phyloP scores from a whole-genome alignment of 768 basidiomycete species.

The Termitomyces sp. region DNA sequence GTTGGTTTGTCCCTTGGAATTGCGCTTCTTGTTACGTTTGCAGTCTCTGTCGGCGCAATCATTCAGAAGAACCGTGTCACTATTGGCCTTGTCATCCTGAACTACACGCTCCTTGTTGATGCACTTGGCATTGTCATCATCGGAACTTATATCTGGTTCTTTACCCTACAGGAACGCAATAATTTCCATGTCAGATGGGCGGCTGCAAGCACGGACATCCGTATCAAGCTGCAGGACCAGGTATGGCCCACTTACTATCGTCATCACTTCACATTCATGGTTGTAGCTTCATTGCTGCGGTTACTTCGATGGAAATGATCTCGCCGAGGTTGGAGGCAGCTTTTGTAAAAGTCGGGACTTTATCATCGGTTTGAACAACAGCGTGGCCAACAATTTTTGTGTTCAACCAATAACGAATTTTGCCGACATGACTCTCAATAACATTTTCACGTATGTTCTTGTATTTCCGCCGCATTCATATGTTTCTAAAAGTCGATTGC shows the following conservation, averaged over 20 bases:
- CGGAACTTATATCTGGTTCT: constrained; percentile 81
- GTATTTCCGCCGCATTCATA: neutral
- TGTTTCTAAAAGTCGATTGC: constrained; percentile 6
- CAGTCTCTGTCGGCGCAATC: constrained; percentile 69
- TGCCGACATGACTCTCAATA: constrained; percentile 73
- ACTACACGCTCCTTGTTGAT: constrained; percentile 70
- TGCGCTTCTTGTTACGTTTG: constrained; percentile 62
- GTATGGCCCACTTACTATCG: constrained; percentile 36
- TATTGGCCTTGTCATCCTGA: constrained; percentile 69
- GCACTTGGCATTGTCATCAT: constrained; percentile 57
- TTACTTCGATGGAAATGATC: constrained; percentile 69
- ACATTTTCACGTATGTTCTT: constrained; percentile 75
- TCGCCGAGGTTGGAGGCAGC: constrained; percentile 55
- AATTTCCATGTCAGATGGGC: constrained; percentile 65
- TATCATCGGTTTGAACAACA: constrained; percentile 37
- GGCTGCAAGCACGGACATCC: constrained; percentile 40
- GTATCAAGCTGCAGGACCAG: constrained; percentile 68
- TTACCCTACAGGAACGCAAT: constrained; percentile 66
- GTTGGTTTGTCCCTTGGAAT: constrained; percentile 74
- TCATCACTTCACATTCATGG: neutral
- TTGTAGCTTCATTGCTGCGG: constrained; percentile 80
- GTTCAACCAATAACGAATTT: constrained; percentile 65
- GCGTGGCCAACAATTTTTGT: constrained; percentile 56
- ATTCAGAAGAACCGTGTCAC: constrained; percentile 69
- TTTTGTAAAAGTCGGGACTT: constrained; percentile 54